Evolutionary conservation across 345 rosid genomes (phyloP).

Genomic region (Eucalyptus melliodora): DNA sequence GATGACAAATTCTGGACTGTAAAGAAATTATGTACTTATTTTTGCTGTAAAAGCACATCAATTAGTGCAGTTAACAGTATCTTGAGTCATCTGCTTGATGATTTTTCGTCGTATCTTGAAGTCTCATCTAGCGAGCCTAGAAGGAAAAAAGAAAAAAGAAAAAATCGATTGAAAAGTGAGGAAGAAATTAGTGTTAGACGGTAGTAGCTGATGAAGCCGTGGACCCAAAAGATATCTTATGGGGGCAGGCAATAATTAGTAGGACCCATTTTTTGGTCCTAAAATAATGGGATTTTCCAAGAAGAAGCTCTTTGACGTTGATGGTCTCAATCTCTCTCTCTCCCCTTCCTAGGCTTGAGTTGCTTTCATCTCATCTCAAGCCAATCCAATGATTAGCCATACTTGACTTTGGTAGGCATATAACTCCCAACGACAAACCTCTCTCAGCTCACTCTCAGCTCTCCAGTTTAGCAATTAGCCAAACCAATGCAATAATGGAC

Average conservation of each 20-base stretch:
- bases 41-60: neutral
- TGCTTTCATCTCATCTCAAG: neutral
- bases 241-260: constrained; percentile 20
- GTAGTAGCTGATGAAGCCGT: neutral
- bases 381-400: neutral
- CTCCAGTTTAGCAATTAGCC: neutral
- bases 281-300: constrained; percentile 3
- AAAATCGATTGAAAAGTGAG: neutral
- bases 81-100: neutral
- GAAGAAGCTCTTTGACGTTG: constrained; percentile 8
- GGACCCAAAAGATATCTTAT: neutral
- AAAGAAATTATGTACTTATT: neutral
- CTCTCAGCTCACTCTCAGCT: neutral
- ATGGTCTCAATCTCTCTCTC: neutral
- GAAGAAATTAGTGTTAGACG: neutral
- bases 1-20: neutral
- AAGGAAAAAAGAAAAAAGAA: neutral
- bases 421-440: neutral
- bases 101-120: neutral
- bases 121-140: neutral
- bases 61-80: neutral
- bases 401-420: neutral
- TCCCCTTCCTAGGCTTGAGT: neutral
- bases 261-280: constrained; percentile 22
- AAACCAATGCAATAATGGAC: neutral